Conservation (phyloP, 2,329 filamentous ascomycete species). For the Hirsutella minnesotensis region DNA sequence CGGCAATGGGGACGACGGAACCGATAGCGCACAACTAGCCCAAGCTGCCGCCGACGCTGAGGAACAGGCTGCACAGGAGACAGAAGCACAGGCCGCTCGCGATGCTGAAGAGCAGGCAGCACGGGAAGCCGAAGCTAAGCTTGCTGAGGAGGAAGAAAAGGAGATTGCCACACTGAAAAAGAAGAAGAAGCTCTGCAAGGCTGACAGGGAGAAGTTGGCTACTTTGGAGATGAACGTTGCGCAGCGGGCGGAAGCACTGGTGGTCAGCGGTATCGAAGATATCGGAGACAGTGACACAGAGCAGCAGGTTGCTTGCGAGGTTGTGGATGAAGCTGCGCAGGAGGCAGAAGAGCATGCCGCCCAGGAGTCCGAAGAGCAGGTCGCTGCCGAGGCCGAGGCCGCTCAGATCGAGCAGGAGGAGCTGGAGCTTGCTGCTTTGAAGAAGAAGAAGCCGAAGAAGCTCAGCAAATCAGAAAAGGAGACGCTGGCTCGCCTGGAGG, state of each 20-base stretch:
- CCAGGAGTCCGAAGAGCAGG: background rate
- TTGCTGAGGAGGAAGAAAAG: constrained; percentile 15
- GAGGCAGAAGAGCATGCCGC: constrained; percentile 9
- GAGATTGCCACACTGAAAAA: constrained; percentile 6
- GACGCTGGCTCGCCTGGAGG: too few species aligned
- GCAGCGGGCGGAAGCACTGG: background rate
- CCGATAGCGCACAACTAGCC: too few species aligned
- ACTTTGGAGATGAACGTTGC: constrained; percentile 7
- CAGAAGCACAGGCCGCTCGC: constrained; percentile 20
- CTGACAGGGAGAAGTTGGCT: constrained; percentile 7
- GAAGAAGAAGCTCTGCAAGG: constrained; percentile 1
- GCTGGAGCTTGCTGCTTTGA: too few species aligned
- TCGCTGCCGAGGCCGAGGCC: background rate
- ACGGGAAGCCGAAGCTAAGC: constrained; percentile 15
- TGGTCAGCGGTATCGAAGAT: background rate
- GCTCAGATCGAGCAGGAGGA: too few species aligned
- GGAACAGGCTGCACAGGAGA: constrained; percentile 22
- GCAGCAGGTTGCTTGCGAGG: constrained; percentile 23
- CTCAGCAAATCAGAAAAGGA: too few species aligned
- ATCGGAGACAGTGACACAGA: background rate
- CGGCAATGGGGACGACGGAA: too few species aligned
- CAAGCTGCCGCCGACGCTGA: constrained; percentile 15
- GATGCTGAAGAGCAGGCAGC: constrained; percentile 21
- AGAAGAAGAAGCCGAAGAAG: too few species aligned
- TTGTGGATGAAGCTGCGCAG: constrained; percentile 2